These are phyloP conservation scores for Mycosphaerella arachidis DNA, from an alignment of 2,329 filamentous ascomycete species.

Conservation along the genomic window DNA sequence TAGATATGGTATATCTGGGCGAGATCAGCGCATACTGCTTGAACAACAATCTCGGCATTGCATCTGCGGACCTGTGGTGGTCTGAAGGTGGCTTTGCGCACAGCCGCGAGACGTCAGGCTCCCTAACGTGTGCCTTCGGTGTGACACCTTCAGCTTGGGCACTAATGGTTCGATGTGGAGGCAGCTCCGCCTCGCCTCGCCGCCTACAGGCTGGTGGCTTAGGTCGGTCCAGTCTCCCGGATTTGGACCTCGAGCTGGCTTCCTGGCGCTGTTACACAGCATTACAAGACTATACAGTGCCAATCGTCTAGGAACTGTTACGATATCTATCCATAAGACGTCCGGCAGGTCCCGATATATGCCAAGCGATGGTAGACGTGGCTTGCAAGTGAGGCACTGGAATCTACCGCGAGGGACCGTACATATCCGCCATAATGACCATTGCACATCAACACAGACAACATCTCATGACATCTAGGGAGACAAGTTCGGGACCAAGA, in stretches of 20 bases:
- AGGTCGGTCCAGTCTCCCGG: background rate
- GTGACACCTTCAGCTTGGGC: background rate
- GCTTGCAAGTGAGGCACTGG: background rate
- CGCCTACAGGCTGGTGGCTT: background rate
- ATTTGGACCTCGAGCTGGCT: background rate
- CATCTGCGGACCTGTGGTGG: background rate
- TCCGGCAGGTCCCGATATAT: background rate
- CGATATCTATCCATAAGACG: background rate
- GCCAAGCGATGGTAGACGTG: background rate
- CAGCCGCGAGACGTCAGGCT: background rate
- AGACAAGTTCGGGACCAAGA: background rate
- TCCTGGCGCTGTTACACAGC: background rate
- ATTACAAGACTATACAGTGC: background rate
- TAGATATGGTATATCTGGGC: background rate
- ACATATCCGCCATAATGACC: background rate
- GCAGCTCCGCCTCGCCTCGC: slow-evolving; percentile 6
- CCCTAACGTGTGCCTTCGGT: background rate
- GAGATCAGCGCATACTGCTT: background rate
- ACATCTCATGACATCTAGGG: background rate
- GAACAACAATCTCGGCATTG: background rate
- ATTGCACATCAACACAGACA: background rate
- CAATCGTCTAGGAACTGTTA: background rate
- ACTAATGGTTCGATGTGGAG: slow-evolving; percentile 8
- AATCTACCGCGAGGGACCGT: background rate
- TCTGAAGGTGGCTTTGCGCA: background rate